phyloP scores from a whole-genome alignment of 805 yeast species.

The Candida parachauliodes region DNA sequence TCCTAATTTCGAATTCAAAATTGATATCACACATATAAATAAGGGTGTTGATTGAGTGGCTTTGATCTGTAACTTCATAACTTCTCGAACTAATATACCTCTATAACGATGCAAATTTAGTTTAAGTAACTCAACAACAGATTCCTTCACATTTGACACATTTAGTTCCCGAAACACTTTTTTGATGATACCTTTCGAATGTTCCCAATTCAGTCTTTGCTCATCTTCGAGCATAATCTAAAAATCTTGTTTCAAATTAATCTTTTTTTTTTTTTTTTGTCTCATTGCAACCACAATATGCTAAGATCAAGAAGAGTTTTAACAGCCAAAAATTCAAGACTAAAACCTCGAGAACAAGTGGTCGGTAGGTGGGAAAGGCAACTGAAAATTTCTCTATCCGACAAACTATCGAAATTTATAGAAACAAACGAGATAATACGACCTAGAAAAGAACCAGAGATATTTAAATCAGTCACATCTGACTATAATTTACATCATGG shows the following conservation, averaged over 20 bases:
- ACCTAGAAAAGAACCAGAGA: background rate
- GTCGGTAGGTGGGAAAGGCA: background rate
- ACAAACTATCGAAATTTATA: slow-evolving; percentile 24
- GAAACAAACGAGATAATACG: slow-evolving; percentile 18
- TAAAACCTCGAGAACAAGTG: background rate
- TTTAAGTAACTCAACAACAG: slow-evolving; percentile 48
- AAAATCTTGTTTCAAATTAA: background rate
- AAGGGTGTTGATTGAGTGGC: slow-evolving; percentile 41
- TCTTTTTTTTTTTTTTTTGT: background rate
- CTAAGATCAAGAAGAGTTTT: background rate
- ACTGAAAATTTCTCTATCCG: background rate
- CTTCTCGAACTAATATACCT: slow-evolving; percentile 55
- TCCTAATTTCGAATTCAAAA: slow-evolving; percentile 66
- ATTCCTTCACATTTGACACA: slow-evolving; percentile 43
- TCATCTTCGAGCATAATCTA: background rate
- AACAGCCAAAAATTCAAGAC: background rate
- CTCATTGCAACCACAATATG: slow-evolving; percentile 2
- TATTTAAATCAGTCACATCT: slow-evolving; percentile 1
- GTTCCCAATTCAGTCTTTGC: slow-evolving; percentile 59
- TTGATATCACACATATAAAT: slow-evolving; percentile 55
- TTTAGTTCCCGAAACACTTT: slow-evolving; percentile 46
- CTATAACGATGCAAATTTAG: slow-evolving; percentile 58
- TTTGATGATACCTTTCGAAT: slow-evolving; percentile 44
- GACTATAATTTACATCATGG: slow-evolving; percentile 16
- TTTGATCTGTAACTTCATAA: slow-evolving; percentile 51